A percentile compares a stretch with the other conserved stretches of the same genome.
Conservation (phyloP, 352 stramenopile species). For the Blastocystis hominis region DNA sequence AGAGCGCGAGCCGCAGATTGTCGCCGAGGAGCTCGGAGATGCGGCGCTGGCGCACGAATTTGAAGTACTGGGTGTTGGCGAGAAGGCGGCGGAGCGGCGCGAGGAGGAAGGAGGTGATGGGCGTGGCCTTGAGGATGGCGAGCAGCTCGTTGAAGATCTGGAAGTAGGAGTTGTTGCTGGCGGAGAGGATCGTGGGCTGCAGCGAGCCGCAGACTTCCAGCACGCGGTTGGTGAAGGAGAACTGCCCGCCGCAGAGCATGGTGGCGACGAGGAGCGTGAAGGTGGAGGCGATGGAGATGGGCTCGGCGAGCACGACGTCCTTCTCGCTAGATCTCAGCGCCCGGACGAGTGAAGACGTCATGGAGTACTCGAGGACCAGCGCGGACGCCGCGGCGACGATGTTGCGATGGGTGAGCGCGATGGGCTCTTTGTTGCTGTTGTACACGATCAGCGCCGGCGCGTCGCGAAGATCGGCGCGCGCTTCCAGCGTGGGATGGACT, state of each 20-base stretch:
- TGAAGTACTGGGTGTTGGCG: slow-evolving; percentile 26
- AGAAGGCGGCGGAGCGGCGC: neutral
- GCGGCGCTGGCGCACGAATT: neutral
- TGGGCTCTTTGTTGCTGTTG: slow-evolving; percentile 51
- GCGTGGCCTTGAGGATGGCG: neutral
- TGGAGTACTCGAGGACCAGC: neutral
- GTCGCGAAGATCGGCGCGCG: neutral
- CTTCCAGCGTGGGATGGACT: neutral
- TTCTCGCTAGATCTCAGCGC: neutral
- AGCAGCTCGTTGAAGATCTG: slow-evolving; percentile 40
- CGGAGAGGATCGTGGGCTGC: slow-evolving; percentile 14
- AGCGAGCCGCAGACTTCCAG: neutral
- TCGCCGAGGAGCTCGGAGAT: slow-evolving; percentile 22
- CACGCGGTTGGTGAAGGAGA: slow-evolving; percentile 33
- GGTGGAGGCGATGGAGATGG: slow-evolving; percentile 15
- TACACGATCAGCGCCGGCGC: slow-evolving; percentile 40
- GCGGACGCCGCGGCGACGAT: slow-evolving; percentile 25
- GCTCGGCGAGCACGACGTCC: slow-evolving; percentile 20
- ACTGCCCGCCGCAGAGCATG: slow-evolving; percentile 18
- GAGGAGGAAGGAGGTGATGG: neutral
- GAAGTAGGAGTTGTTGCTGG: slow-evolving; percentile 35
- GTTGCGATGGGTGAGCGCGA: slow-evolving; percentile 24
- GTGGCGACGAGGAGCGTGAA: neutral
- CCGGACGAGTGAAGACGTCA: neutral
- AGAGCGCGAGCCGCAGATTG: slow-evolving; percentile 21